Percentiles rank a stretch among this genome's conserved stretches.
Conservation (phyloP, 495 filamentous ascomycete genomes). For the Penicillium desertorum region DNA sequence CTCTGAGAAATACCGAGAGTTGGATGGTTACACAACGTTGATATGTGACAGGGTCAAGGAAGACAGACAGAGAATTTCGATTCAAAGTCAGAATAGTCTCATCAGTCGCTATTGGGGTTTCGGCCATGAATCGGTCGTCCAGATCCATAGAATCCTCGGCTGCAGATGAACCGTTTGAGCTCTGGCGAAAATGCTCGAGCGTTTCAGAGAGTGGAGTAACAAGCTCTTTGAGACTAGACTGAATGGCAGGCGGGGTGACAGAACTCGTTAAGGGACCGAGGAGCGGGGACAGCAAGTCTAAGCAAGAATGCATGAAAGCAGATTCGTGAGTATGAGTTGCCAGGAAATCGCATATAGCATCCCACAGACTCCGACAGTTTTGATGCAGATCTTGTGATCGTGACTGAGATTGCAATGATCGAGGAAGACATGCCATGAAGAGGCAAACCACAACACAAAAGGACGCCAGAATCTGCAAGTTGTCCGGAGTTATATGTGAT, state of each 20-base stretch:
- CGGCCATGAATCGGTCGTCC: conserved; percentile 66
- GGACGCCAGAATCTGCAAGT: conserved; percentile 48
- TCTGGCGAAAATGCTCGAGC: conserved; percentile 45
- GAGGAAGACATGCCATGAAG: conserved; percentile 39
- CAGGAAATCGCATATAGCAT: conserved; percentile 37
- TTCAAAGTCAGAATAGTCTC: conserved; percentile 34
- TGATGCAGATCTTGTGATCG: conserved; percentile 32
- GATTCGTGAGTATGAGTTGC: conserved; percentile 27
- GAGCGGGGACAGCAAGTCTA: conserved; percentile 37
- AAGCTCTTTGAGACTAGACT: conserved; percentile 27
- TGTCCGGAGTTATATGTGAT: conserved; percentile 46
- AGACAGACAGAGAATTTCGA: conserved; percentile 28
- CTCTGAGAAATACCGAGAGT: conserved; percentile 32
- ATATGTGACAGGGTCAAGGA: conserved; percentile 34
- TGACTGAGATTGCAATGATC: conserved; percentile 21
- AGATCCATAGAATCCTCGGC: conserved; percentile 70
- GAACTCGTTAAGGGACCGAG: conserved; percentile 25
- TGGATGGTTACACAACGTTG: conserved; percentile 41
- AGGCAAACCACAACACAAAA: conserved; percentile 40
- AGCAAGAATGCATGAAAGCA: conserved; percentile 32
- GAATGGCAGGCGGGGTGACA: conserved; percentile 15
- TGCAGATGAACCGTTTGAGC: conserved; percentile 19
- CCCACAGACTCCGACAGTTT: conserved; percentile 38
- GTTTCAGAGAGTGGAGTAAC: conserved; percentile 33
- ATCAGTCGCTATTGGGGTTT: conserved; percentile 37